phyloP scores from a whole-genome alignment of 208 protist species.

The Crithidia thermophila region DNA sequence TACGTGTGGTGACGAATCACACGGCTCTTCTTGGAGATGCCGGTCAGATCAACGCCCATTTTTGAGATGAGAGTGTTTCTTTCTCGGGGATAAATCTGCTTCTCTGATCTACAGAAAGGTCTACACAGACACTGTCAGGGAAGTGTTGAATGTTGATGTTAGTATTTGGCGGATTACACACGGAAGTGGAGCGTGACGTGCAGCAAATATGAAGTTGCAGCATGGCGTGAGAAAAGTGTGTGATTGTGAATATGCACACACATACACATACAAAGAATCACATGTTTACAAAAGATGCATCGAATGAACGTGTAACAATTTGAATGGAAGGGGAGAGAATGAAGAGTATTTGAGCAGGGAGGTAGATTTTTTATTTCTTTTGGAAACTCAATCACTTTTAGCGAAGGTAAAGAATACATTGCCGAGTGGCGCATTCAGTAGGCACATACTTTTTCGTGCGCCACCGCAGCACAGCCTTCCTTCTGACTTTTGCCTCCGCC shows the following conservation, averaged over 20 bases:
- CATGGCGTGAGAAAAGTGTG: no score
- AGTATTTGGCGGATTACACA: no score
- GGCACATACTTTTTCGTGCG: no score
- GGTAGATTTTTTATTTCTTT: no score
- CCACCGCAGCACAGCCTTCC: no score
- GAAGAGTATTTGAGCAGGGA: no score
- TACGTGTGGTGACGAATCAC: constrained; percentile 94
- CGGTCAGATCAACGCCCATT: constrained; percentile 92
- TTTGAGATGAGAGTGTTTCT: constrained; percentile 29
- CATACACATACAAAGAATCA: background rate
- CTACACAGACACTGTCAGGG: constrained; percentile 19
- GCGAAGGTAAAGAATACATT: no score
- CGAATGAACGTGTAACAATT: no score
- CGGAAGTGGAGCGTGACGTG: background rate
- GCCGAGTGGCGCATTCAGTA: no score
- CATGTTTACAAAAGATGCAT: background rate
- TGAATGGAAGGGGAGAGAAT: background rate
- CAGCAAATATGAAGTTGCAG: background rate
- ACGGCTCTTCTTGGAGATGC: constrained; percentile 91
- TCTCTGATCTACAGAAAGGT: constrained; percentile 18
- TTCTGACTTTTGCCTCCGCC: no score
- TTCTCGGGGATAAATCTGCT: constrained; percentile 17
- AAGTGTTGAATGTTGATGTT: constrained; percentile 16
- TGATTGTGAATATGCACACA: no score
- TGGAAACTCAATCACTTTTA: no score